These are phyloP conservation scores for Gamarada debralockiae DNA, from an alignment of 495 filamentous ascomycete species.

Conservation along the genomic window DNA sequence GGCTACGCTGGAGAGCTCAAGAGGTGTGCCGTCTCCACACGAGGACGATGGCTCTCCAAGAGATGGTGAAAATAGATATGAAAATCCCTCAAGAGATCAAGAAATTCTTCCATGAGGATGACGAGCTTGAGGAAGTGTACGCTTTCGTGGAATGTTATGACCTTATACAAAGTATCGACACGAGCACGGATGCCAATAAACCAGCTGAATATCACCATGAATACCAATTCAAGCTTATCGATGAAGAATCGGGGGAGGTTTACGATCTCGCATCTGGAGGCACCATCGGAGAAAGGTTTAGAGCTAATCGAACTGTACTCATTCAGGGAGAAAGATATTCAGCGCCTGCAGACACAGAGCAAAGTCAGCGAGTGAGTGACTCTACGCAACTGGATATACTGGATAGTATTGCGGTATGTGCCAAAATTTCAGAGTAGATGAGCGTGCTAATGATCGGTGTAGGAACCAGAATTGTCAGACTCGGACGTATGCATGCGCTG, in stretches of 20 bases:
- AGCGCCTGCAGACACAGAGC: too few species aligned
- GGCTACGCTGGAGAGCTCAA: too few species aligned
- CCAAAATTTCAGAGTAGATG: neutral
- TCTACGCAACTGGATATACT: too few species aligned
- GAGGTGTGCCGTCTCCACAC: too few species aligned
- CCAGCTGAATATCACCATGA: neutral
- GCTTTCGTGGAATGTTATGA: slow-evolving; percentile 1
- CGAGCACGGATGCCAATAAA: neutral
- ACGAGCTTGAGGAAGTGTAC: neutral
- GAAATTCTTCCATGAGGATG: neutral
- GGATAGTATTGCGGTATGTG: slow-evolving; percentile 86
- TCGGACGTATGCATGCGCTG: slow-evolving; percentile 99
- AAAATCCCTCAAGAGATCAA: neutral
- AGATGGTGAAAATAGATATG: neutral
- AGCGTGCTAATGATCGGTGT: slow-evolving; percentile 16
- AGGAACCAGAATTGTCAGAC: slow-evolving; percentile 98
- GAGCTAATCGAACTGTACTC: too few species aligned
- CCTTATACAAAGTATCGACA: neutral
- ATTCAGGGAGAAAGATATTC: too few species aligned
- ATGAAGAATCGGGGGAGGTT: too few species aligned
- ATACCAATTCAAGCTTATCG: neutral
- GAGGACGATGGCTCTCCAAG: too few species aligned
- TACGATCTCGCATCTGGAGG: too few species aligned
- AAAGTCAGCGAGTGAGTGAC: neutral
- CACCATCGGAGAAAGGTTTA: too few species aligned